Percentiles rank a stretch among this genome's conserved stretches.
phyloP scores from a whole-genome alignment of 208 protist genomes.

The Trypanosomatidae sp. region DNA sequence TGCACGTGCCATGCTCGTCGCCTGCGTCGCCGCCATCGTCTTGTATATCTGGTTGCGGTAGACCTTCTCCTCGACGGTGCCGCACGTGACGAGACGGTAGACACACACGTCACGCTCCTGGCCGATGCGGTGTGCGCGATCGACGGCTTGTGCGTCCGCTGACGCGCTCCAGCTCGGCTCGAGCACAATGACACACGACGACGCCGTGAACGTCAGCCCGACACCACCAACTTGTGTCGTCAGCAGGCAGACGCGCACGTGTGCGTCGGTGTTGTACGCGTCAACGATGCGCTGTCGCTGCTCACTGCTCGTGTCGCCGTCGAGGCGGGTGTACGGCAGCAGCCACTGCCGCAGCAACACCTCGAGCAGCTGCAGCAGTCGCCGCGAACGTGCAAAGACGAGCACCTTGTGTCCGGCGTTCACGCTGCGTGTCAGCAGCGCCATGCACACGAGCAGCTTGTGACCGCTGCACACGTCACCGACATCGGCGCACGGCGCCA shows the following conservation, averaged over 20 bases:
- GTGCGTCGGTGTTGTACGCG: constrained; percentile 61
- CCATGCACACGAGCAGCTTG: constrained; percentile 47
- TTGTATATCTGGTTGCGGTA: constrained; percentile 97
- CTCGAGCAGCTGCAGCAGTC: constrained; percentile 38
- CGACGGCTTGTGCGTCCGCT: constrained; percentile 94
- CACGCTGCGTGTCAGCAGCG: constrained; percentile 23
- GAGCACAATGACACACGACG: constrained; percentile 93
- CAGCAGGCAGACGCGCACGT: constrained; percentile 86
- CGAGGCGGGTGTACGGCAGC: constrained; percentile 36
- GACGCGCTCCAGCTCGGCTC: constrained; percentile 97
- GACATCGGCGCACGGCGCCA: constrained; percentile 14
- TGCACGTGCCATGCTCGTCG: constrained; percentile 2
- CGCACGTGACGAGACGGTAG: constrained; percentile 92
- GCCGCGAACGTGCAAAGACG: constrained; percentile 70
- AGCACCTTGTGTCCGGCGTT: constrained; percentile 35
- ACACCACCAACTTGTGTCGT: constrained; percentile 96
- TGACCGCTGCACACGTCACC: constrained; percentile 43
- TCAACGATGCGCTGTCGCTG: constrained; percentile 46
- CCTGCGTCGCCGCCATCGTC: constrained; percentile 63
- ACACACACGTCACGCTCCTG: constrained; percentile 92
- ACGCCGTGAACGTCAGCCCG: constrained; percentile 93
- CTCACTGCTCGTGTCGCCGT: constrained; percentile 37
- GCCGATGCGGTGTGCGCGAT: constrained; percentile 96
- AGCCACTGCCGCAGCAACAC: constrained; percentile 18
- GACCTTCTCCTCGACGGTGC: constrained; percentile 97